Percentiles rank a stretch among this genome's conserved stretches.
Conservation (phyloP, 192 early-diverging fungal species). For the Tieghemiomyces parasiticus region DNA sequence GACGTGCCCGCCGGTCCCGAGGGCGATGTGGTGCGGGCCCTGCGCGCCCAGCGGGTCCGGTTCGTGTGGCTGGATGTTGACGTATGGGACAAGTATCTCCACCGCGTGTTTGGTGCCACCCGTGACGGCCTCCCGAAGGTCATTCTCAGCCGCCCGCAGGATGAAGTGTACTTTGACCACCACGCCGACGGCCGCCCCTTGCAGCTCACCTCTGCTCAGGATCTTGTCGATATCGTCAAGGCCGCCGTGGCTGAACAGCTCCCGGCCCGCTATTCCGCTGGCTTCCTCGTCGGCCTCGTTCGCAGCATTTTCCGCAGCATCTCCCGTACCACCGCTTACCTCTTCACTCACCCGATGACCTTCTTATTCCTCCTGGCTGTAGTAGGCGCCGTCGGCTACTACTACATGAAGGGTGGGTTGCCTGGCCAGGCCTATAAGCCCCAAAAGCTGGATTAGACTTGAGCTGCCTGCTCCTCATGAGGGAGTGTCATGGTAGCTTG, state of each 20-base stretch:
- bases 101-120: conserved; percentile 29
- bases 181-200: conserved; percentile 19
- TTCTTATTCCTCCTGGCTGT: conserved; percentile 14
- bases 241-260: conserved; percentile 23
- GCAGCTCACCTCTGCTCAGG: conserved; percentile 19
- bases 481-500: too few relatives aligned
- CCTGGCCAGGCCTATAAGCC: conserved; percentile 5
- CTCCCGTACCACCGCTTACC: conserved; percentile 14
- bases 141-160: conserved; percentile 33
- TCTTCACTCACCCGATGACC: conserved; percentile 1
- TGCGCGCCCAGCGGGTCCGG: conserved; percentile 17
- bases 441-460: conserved; percentile 3
- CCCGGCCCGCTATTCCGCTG: conserved; percentile 18
- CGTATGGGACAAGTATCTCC: conserved; percentile 45
- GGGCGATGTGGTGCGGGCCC: conserved; percentile 9
- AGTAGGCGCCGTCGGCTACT: conserved; percentile 12
- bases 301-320: conserved; percentile 15
- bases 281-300: conserved; percentile 17
- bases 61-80: conserved; percentile 49
- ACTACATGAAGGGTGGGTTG: conserved; percentile 14
- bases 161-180: conserved; percentile 22
- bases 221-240: conserved; percentile 22
- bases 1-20: conserved; percentile 18
- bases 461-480: too few relatives aligned
- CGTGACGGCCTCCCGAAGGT: conserved; percentile 21